A percentile compares a stretch with the other conserved stretches of the same genome.
phyloP scores from a whole-genome alignment of 140 eudicot species.

The Flaveria floridana region DNA sequence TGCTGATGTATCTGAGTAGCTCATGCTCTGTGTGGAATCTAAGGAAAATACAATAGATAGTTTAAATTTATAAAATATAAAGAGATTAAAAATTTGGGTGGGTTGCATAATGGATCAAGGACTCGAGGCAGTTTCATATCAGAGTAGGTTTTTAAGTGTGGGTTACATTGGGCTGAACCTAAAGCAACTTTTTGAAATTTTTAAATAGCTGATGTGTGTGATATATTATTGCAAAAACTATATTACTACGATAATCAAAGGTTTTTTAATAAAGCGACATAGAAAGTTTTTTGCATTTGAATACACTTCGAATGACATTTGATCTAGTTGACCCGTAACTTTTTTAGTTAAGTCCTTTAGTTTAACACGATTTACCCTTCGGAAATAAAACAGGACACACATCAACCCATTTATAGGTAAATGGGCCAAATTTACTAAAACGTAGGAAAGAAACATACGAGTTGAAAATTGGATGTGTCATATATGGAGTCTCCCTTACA shows the following conservation, averaged over 20 bases:
- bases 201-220: no score
- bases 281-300: neutral
- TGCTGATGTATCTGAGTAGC: constrained; percentile 79
- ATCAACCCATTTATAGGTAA: constrained; percentile 9
- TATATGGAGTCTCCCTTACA: constrained; percentile 70
- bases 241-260: neutral
- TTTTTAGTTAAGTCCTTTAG: neutral
- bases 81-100: neutral
- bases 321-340: neutral
- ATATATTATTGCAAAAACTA: no score
- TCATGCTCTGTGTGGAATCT: constrained; percentile 97
- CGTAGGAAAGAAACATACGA: constrained; percentile 50
- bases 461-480: constrained; percentile 88
- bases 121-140: neutral
- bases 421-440: neutral
- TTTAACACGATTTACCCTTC: neutral
- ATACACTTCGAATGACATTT: neutral
- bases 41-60: neutral
- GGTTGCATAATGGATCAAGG: neutral
- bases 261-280: neutral
- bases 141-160: no score
- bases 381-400: constrained; percentile 1
- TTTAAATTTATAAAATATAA: neutral
- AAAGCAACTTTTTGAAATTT: neutral
- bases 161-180: neutral